Conservation (phyloP, 2,329 filamentous ascomycete species). For the Penicillium polonicum region DNA sequence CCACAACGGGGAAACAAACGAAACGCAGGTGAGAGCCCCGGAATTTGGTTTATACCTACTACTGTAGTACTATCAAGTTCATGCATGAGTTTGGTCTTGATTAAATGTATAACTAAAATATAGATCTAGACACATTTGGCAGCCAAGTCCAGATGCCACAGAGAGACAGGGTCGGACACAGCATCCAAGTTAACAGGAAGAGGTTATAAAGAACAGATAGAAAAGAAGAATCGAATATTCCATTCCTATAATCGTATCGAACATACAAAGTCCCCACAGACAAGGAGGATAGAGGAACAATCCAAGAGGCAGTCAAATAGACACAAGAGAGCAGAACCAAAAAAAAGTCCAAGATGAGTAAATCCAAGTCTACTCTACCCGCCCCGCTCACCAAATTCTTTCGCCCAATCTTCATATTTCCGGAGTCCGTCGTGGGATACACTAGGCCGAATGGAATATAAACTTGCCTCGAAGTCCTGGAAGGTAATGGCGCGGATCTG, state of each 20-base stretch:
- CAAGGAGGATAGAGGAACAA: background rate
- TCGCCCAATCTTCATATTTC: slow-evolving; percentile 92
- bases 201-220: background rate
- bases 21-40: no score
- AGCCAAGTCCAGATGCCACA: no score
- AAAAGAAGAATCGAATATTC: background rate
- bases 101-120: no score
- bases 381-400: slow-evolving; percentile 86
- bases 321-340: background rate
- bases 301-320: slow-evolving; percentile 1
- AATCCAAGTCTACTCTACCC: slow-evolving; percentile 51
- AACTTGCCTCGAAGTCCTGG: slow-evolving; percentile 77
- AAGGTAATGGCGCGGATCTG: slow-evolving; percentile 85
- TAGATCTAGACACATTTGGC: no score
- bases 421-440: slow-evolving; percentile 82
- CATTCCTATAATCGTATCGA: slow-evolving; percentile 3
- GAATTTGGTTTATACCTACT: no score
- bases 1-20: no score
- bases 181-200: background rate
- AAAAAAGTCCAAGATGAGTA: background rate
- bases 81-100: no score
- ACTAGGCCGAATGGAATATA: slow-evolving; percentile 82
- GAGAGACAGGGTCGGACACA: no score
- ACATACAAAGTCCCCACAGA: background rate
- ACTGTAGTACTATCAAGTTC: no score